Evolutionary conservation across 1,284 basidiomycete species (phyloP).

Genomic region (Apiotrichum gamsii): DNA sequence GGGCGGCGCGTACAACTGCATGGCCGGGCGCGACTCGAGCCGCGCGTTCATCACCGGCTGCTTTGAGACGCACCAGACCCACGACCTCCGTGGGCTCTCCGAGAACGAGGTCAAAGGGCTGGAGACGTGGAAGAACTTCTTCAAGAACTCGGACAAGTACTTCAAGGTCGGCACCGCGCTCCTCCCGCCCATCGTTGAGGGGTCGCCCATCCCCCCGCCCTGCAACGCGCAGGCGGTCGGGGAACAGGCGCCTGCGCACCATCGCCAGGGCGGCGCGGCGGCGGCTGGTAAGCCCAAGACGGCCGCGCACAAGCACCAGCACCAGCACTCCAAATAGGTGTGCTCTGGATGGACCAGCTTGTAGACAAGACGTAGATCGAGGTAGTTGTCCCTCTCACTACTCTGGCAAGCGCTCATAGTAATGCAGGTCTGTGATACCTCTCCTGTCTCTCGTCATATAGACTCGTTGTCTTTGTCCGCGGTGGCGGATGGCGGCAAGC

Average conservation of each 20-base stretch:
- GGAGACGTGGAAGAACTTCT: constrained; percentile 83
- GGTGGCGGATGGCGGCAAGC: too few relatives aligned
- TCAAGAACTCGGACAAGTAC: constrained; percentile 70
- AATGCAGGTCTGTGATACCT: too few relatives aligned
- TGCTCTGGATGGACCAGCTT: too few relatives aligned
- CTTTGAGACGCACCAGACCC: constrained; percentile 77
- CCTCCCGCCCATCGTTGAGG: constrained; percentile 63
- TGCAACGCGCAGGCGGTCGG: constrained; percentile 47
- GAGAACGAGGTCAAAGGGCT: constrained; percentile 67
- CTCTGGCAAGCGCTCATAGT: too few relatives aligned
- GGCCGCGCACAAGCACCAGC: too few relatives aligned
- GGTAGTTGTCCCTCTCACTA: too few relatives aligned
- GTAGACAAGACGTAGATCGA: too few relatives aligned
- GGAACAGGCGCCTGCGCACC: constrained; percentile 14
- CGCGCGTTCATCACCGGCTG: constrained; percentile 88
- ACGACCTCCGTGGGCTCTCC: constrained; percentile 75
- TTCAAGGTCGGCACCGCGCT: constrained; percentile 59
- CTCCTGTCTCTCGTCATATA: too few relatives aligned
- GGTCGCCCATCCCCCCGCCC: constrained; percentile 67
- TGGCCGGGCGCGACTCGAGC: constrained; percentile 74
- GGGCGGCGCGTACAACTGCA: constrained; percentile 45
- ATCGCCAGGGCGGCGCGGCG: constrained; percentile 1
- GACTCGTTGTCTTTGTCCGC: too few relatives aligned
- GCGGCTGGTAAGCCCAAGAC: too few relatives aligned
- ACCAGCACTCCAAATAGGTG: too few relatives aligned